Base-by-base conservation (phyloP, 805 yeast genomes). In the Kodamaea kakaduensis region DNA sequence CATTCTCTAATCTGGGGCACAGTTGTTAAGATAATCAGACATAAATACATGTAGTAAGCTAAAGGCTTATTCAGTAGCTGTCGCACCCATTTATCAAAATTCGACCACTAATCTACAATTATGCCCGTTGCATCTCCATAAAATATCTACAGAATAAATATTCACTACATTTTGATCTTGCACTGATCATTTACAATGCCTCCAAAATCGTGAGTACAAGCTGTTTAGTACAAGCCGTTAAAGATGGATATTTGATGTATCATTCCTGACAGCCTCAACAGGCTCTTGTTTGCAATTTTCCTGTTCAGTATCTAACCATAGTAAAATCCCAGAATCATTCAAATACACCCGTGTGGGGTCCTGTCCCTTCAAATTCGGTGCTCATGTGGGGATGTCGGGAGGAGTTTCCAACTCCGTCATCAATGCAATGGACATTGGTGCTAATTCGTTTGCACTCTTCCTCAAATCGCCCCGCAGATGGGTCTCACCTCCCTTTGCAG, bases 391-490 rank as follows among this genome's bases (percentile, higher is more conserved):
- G 3, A 78, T 81, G 46, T 71, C 83, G 4, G 95, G 95, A 9
- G 97, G 93, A 23, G 76, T 85, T 2, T 77, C 84, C 28, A 80
- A 83, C 19, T 70, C 90, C 6, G 78, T 85, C 1, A 51, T 67
- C 22, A 75, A 80, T 46, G 82, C 81, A 15, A 62, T 61, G 49
- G 62, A 64, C 25, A 63, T 76, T 17, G 81, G 72, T 3, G 84
- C 84, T 37, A 86, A 86, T 50, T 75, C 94, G 30, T 88, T 93
- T 69, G 97, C 97, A 0, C 61, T 93, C 48, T 93, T 93, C 56
- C 65, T 93, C 45, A 89, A 89, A 54, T 83, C 86, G 34, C 97
- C 96, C 20, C 73, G 95, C 42, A 76, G 83, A 53, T 93, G 97
- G 97, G 83, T 73, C 1, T 81, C 96, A 1, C 90, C 96, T 13